Conservation (phyloP, 805 yeast genomes). For the Wickerhamiella allomyrinae region DNA sequence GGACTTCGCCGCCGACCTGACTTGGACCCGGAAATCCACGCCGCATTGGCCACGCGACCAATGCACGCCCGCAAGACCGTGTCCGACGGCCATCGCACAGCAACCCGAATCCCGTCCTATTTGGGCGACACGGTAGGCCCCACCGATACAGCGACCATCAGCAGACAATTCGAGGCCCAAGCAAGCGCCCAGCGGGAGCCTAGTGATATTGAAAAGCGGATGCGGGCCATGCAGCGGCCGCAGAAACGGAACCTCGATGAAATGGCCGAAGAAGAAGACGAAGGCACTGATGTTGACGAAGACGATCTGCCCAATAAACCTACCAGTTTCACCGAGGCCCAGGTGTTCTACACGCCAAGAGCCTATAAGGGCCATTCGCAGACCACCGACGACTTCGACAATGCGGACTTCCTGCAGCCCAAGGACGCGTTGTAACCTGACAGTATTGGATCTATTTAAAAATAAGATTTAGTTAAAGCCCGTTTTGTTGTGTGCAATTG, state of each 20-base stretch:
- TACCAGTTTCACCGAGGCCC: conserved; percentile 2
- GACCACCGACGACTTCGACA: conserved; percentile 18
- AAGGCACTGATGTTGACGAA: conserved; percentile 17
- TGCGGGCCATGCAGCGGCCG: conserved; percentile 1
- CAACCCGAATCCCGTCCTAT: conserved; percentile 17
- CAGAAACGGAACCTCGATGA: conserved; percentile 2
- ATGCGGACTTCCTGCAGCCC: conserved; percentile 19
- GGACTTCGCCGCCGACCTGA: neutral
- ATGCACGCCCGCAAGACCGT: conserved; percentile 20
- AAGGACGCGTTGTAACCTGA: neutral
- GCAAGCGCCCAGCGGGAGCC: conserved; percentile 2
- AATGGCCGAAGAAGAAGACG: conserved; percentile 14
- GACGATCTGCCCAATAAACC: conserved; percentile 1
- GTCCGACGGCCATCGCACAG: conserved; percentile 22
- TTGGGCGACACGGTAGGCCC: conserved; percentile 19
- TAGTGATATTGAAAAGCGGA: conserved; percentile 5
- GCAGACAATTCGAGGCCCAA: conserved; percentile 3
- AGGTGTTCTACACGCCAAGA: conserved; percentile 10
- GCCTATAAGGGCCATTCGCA: conserved; percentile 8
- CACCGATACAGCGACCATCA: conserved; percentile 8
- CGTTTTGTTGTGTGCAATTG: too few species aligned
- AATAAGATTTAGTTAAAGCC: too few species aligned
- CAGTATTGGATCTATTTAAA: too few species aligned
- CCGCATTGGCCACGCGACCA: conserved; percentile 18
- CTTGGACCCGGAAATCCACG: conserved; percentile 13